Evolutionary conservation across 495 filamentous ascomycete species (phyloP), one percentile per base, ranked within the genome.

Genomic region (Xanthoparmelia taractica): DNA sequence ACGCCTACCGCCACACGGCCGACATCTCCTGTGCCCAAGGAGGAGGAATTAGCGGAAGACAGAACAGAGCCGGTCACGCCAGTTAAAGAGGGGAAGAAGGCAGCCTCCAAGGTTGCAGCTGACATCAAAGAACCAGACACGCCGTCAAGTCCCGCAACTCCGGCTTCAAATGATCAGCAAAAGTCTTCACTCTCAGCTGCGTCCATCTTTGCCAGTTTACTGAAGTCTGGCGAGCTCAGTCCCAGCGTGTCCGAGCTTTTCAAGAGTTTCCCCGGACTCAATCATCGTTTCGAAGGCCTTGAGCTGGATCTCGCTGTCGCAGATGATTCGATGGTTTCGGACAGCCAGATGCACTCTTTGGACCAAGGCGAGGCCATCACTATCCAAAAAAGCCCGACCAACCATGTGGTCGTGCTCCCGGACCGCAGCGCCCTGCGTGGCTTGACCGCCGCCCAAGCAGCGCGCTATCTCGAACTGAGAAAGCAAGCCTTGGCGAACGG

Each of bases 361-460:
- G 69, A 71, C 8, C 73, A 71, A 23, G 78, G 80, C 33, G 72
- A 79, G 64, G 72, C 77, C 6, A 63, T 83, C 25, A 71, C 73
- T 10, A 57, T 77, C 23, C 70, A 74, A 23, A 55, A 61, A 20
- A 71, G 74, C 25, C 69, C 73, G 27, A 73, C 69, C 52, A 65
- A 73, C 27, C 71, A 77, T 31, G 77, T 82, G 50, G 71, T 79
- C 37, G 63, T 70, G 37, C 70, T 75, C n/a, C 90, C 92, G 5
- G 85, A 87, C 62, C 91, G 91, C 6, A 84, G 86, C 61, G 87
- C 88, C 60, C 78, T 97, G 34, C 84, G 84, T 43, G 90, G 91
- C 65, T 77, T 98, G 27, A 87, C 82, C 15, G 70, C 79, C 18
- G 87, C 89, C 36, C 89, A 95, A 69, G 91, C 96, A 65, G 79